Evolutionary conservation across 257 asterid species (phyloP).

Genomic region (Solanum okadae): DNA sequence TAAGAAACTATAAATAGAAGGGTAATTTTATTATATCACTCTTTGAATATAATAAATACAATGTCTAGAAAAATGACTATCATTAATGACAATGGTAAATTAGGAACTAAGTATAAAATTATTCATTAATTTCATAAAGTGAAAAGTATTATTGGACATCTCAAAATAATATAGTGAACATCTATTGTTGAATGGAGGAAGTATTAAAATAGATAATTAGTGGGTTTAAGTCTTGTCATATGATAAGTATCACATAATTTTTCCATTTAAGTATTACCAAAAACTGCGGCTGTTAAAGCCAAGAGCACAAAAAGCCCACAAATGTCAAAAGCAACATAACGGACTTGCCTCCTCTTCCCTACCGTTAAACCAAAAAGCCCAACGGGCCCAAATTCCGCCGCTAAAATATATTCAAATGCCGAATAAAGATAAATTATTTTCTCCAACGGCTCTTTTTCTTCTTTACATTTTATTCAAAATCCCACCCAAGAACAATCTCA

Average conservation of each 20-base stretch:
- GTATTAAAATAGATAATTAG: no score
- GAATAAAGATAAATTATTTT: not conserved
- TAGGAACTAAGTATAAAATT: no score
- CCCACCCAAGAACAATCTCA: not conserved
- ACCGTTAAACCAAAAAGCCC: constrained; percentile 28
- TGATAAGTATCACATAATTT: not conserved
- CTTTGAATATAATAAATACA: no score
- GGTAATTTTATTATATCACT: accelerated
- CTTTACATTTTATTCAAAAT: not conserved
- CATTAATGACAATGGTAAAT: accelerated
- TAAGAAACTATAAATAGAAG: no score
- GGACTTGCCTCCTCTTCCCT: constrained; percentile 16
- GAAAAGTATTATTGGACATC: accelerated
- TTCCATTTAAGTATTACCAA: not conserved
- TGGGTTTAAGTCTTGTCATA: not conserved
- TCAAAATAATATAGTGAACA: no score
- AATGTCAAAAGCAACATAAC: constrained; percentile 7
- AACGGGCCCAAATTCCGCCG: not conserved
- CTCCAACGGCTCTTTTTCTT: constrained; percentile 55
- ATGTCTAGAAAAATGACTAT: no score
- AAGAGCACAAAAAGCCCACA: not conserved
- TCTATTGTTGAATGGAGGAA: no score
- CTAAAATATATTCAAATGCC: not conserved
- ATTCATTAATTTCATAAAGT: no score
- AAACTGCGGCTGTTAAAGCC: not conserved